A percentile compares a stretch with the other conserved stretches of the same genome.
Evolutionary conservation across 805 yeast genomes (phyloP).

Genomic region (Metschnikowia gelsemii): DNA sequence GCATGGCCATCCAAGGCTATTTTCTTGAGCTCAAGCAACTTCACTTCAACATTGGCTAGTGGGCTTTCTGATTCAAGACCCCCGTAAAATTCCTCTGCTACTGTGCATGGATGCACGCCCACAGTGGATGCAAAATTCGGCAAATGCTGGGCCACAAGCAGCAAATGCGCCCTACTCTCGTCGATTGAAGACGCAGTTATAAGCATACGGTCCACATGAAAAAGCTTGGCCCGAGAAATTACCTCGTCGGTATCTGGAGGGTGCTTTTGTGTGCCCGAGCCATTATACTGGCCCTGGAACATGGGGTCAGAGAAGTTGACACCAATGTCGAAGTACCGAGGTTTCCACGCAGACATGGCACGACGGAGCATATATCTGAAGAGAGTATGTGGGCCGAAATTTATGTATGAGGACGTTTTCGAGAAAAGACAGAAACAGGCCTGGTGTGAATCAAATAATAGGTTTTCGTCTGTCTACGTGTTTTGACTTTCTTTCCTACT

Average conservation of each 20-base stretch:
- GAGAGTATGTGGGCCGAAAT: no score
- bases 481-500: no score
- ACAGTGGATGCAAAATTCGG: slow-evolving; percentile 58
- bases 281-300: slow-evolving; percentile 81
- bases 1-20: slow-evolving; percentile 49
- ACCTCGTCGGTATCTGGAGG: slow-evolving; percentile 63
- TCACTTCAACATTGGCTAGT: slow-evolving; percentile 33
- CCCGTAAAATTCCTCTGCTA: slow-evolving; percentile 44
- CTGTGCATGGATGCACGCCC: slow-evolving; percentile 96
- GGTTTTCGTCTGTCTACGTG: no score
- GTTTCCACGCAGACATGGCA: slow-evolving; percentile 30
- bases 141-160: slow-evolving; percentile 41
- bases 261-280: slow-evolving; percentile 55
- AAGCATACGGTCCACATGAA: slow-evolving; percentile 67
- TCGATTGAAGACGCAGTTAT: slow-evolving; percentile 78
- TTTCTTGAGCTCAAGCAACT: slow-evolving; percentile 48
- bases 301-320: slow-evolving; percentile 86
- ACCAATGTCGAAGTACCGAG: slow-evolving; percentile 46
- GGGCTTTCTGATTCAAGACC: slow-evolving; percentile 37
- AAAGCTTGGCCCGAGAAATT: slow-evolving; percentile 60
- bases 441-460: no score
- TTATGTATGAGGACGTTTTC: background rate
- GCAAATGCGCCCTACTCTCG: slow-evolving; percentile 65
- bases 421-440: no score
- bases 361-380: slow-evolving; percentile 11